A percentile compares a stretch with the other conserved stretches of the same genome.
phyloP scores from a whole-genome alignment of 2,329 filamentous ascomycete species.

The Fusarium secorum region DNA sequence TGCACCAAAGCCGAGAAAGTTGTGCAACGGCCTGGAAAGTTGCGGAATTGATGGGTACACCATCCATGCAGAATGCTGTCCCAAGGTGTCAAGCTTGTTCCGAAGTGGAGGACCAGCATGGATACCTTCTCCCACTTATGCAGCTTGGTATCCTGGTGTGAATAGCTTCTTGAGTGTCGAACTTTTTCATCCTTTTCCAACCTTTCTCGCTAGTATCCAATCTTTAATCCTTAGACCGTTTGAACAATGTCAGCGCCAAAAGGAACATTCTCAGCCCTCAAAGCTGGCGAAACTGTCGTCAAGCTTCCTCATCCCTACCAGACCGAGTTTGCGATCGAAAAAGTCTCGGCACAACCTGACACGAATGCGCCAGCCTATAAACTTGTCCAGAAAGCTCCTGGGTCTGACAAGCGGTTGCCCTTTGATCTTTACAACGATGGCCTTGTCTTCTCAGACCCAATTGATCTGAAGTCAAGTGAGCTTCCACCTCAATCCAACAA shows the following conservation, averaged over 20 bases:
- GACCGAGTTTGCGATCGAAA: conserved; percentile 54
- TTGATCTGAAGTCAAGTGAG: conserved; percentile 58
- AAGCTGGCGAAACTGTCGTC: conserved; percentile 51
- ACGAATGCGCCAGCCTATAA: conserved; percentile 45
- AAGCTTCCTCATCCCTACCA: conserved; percentile 61
- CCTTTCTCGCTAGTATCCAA: background rate
- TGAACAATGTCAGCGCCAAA: conserved; percentile 29
- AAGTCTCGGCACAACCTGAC: conserved; percentile 37
- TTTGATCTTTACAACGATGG: conserved; percentile 45
- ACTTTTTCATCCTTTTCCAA: background rate
- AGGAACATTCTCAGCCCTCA: conserved; percentile 33
- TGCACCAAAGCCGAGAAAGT: conserved; percentile 1
- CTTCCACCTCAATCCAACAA: conserved; percentile 61
- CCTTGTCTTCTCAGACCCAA: conserved; percentile 56
- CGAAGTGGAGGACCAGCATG: conserved; percentile 14
- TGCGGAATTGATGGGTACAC: conserved; percentile 13
- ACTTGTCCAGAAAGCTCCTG: conserved; percentile 44
- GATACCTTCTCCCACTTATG: conserved; percentile 7
- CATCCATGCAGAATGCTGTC: background rate
- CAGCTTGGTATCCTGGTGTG: conserved; percentile 9
- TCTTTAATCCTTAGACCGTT: background rate
- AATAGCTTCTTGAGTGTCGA: conserved; percentile 32
- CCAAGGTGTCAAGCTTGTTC: conserved; percentile 6
- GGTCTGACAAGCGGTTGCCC: conserved; percentile 42
- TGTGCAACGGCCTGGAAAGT: conserved; percentile 3